These are phyloP conservation scores for Trichoderma guizhouense DNA, from an alignment of 2,329 filamentous ascomycete genomes.

Conservation along the genomic window DNA sequence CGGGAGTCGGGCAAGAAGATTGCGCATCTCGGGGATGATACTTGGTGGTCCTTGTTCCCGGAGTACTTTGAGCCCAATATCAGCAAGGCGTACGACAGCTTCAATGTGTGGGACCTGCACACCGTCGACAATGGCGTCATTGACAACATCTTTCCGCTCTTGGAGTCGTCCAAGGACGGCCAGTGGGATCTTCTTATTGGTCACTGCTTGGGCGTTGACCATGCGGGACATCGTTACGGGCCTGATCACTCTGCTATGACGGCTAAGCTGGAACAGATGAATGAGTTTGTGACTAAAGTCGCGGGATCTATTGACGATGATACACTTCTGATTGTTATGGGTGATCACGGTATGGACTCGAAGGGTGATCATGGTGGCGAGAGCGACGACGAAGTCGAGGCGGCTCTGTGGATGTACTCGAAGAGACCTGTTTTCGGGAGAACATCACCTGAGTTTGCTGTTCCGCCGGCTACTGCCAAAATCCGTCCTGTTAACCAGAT, in stretches of 20 bases:
- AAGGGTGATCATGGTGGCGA: conserved; percentile 99
- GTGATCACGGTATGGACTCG: conserved; percentile 97
- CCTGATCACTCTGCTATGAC: conserved; percentile 91
- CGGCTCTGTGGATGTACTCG: conserved; percentile 97
- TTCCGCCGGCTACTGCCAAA: conserved; percentile 69
- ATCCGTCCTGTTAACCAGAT: conserved; percentile 78
- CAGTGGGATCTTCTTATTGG: conserved; percentile 95
- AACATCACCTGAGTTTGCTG: conserved; percentile 55
- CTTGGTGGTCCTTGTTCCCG: conserved; percentile 91
- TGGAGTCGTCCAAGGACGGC: conserved; percentile 60
- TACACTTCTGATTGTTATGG: conserved; percentile 91
- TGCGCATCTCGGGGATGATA: conserved; percentile 96
- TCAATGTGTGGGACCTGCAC: conserved; percentile 97
- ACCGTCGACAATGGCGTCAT: conserved; percentile 95
- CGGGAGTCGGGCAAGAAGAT: conserved; percentile 65
- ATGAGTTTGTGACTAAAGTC: conserved; percentile 70
- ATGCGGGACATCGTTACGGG: conserved; percentile 93
- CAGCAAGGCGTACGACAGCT: conserved; percentile 88
- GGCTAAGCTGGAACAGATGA: conserved; percentile 88
- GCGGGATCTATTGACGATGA: conserved; percentile 72
- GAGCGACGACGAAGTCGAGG: conserved; percentile 92
- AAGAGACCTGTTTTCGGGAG: conserved; percentile 82
- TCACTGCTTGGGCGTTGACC: conserved; percentile 92
- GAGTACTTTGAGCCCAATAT: conserved; percentile 87
- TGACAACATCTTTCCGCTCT: conserved; percentile 81